Base-by-base conservation (phyloP, 306 rosid species). In the Prunus mira region DNA sequence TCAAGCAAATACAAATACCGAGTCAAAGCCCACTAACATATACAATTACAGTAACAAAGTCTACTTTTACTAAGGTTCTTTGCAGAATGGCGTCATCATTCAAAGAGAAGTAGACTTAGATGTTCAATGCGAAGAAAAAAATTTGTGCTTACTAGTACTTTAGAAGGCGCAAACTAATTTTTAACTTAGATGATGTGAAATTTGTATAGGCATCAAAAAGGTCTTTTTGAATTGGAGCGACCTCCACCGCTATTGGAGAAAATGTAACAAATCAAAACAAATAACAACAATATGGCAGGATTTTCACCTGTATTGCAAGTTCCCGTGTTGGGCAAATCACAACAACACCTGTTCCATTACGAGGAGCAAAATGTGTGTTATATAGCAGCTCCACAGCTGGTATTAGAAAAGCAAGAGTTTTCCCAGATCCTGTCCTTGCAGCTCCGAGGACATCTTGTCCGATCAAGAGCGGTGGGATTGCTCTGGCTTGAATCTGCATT, bases 351-450 rank as follows among this genome's bases (percentile, higher is more conserved):
- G 88, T 79, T 62, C 99, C 99, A 55, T 90, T 90, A 0, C 93
- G 96, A 14, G 97, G 87, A 18, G 93, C 56, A 64, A 95, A 92
- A 68, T 57, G 76, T 1, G 80, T 76, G 20, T 83, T 84, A 79
- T 82, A 71, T 66, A 95, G 71, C 80, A 95, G 65, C 89, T 95
- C 99, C 41, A 89, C 87, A 46, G 97, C 99, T 20, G 99, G 99
- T 79, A 95, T 79, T 61, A 95, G 81, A 76, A 95, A 95, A 13
- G 99, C 97, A 67, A 92, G 97, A 14, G 99, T 95, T 84, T 95
- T 95, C 1, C 99, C 99, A 18, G 99, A 87, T 62, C 99, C 99
- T 6, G 99, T 95, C 71, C 99, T 90, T 1, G 99, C 99, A 68
- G 99, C 99, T 73, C 97, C 99, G 12, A 95, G 93, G 54, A 95